Conservation (phyloP, 23 red algal genomes). For the Gracilaria vermiculophylla region DNA sequence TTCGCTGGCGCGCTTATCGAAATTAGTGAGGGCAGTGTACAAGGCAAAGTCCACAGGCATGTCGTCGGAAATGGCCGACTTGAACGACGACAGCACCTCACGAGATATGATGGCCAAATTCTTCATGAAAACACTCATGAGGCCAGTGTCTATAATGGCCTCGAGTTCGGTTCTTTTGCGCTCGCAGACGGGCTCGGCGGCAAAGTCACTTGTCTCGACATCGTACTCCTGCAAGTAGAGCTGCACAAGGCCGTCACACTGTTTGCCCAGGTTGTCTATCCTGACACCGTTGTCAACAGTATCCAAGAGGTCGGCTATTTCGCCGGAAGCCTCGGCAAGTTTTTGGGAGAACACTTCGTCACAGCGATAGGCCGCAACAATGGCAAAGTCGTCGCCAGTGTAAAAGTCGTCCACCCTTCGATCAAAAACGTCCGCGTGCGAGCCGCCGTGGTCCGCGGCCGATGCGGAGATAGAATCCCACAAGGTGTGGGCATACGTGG, state of each 20-base stretch:
- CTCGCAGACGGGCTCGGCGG: conserved; percentile 47
- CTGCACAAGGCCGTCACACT: conserved; percentile 60
- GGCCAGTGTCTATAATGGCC: conserved; percentile 77
- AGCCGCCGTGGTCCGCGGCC: background rate
- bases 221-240: conserved; percentile 71
- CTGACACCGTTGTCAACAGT: conserved; percentile 58
- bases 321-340: conserved; percentile 63
- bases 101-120: conserved; percentile 70
- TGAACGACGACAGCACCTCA: conserved; percentile 75
- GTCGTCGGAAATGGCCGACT: conserved; percentile 71
- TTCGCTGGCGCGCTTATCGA: conserved; percentile 77
- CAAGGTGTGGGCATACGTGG: conserved; percentile 67
- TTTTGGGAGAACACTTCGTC: conserved; percentile 75
- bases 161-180: conserved; percentile 89
- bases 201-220: conserved; percentile 66
- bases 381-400: conserved; percentile 40
- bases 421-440: background rate
- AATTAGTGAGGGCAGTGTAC: conserved; percentile 74
- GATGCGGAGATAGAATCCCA: conserved; percentile 69
- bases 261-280: conserved; percentile 67
- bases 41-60: conserved; percentile 81
- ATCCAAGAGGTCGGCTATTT: conserved; percentile 68
- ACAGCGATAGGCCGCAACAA: conserved; percentile 77
- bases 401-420: conserved; percentile 56
- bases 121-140: conserved; percentile 82